phyloP scores from a whole-genome alignment of 331 rosid genomes.

The Rhamnella rubrinervis region DNA sequence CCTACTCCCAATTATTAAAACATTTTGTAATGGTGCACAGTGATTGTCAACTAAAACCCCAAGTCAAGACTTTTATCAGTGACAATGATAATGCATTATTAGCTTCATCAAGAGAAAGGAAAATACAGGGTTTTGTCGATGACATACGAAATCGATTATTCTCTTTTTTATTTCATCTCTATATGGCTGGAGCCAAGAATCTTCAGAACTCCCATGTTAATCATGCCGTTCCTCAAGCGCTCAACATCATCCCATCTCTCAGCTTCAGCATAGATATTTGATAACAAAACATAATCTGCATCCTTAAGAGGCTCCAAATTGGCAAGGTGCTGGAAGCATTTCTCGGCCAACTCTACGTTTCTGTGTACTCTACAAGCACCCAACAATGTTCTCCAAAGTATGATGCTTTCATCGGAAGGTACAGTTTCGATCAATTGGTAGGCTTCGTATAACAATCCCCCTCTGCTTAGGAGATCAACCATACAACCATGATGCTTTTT shows the following conservation, averaged over 20 bases:
- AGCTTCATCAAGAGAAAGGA: too few relatives aligned
- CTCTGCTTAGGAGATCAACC: slow-evolving; percentile 69
- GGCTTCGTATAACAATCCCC: slow-evolving; percentile 60
- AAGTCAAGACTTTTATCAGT: too few relatives aligned
- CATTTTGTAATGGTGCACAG: too few relatives aligned
- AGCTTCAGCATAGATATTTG: slow-evolving; percentile 67
- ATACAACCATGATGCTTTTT: slow-evolving; percentile 64
- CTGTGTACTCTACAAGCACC: slow-evolving; percentile 62
- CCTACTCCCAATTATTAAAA: too few relatives aligned
- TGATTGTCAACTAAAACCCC: too few relatives aligned
- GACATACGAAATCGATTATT: too few relatives aligned
- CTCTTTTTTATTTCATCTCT: slow-evolving; percentile 17
- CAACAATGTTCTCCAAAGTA: slow-evolving; percentile 68
- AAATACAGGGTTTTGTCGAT: not conserved
- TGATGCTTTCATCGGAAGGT: slow-evolving; percentile 28
- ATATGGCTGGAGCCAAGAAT: slow-evolving; percentile 54
- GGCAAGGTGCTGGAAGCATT: slow-evolving; percentile 50
- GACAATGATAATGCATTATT: too few relatives aligned
- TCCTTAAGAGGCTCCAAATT: slow-evolving; percentile 43
- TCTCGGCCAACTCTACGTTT: slow-evolving; percentile 50
- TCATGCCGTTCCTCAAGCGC: slow-evolving; percentile 55
- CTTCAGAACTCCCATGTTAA: slow-evolving; percentile 39
- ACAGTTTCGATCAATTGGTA: slow-evolving; percentile 37
- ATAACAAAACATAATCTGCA: slow-evolving; percentile 64
- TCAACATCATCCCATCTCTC: slow-evolving; percentile 66